Base-by-base conservation (phyloP, 495 filamentous ascomycete species). In the Aspergillus nidulans region DNA sequence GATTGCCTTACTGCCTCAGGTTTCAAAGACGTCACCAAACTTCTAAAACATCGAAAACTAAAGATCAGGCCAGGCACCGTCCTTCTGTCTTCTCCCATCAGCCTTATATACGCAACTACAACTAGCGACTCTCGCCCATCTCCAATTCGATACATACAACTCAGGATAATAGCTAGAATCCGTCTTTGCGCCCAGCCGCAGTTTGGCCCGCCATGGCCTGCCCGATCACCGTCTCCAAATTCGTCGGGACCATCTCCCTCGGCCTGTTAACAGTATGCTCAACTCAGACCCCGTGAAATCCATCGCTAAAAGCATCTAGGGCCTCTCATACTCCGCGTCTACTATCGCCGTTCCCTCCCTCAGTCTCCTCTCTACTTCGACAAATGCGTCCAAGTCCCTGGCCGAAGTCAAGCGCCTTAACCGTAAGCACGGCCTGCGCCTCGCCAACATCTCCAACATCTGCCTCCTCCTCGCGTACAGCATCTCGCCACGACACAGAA, bases 181-280 rank as follows among this genome's bases (percentile, higher is more conserved):
- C n/a, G n/a, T n/a, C n/a, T n/a, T n/a, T n/a, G n/a, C n/a, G n/a
- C n/a, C n/a, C n/a, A n/a, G n/a, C n/a, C n/a, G n/a, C n/a, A n/a
- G n/a, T n/a, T n/a, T n/a, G n/a, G n/a, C 12, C 16, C 63, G 76
- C 57, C 59, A 94, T 95, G 89, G 77, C 86, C 52, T 78, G 82
- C 55, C 77, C 75, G 51, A 82, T 95, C 67, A 82, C 89, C 39
- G 71, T 87, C 67, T 80, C 85, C 69, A 96, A 96, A 71, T 96
- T 96, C 69, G 85, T 95, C 53, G 91, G 91, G 62, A 91, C 90
- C 23, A 81, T 95, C 53, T 90, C 85, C 47, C 79, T 96, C 26
- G 91, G 91, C 53, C 80, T 96, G 19, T 69, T 95, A 66, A 96
- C 91, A 23, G 90, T 95, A 83, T 63, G 81, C 25, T 20, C 13